These are phyloP conservation scores for Arctium minus DNA, from an alignment of 129 eudicot species.

Conservation along the genomic window DNA sequence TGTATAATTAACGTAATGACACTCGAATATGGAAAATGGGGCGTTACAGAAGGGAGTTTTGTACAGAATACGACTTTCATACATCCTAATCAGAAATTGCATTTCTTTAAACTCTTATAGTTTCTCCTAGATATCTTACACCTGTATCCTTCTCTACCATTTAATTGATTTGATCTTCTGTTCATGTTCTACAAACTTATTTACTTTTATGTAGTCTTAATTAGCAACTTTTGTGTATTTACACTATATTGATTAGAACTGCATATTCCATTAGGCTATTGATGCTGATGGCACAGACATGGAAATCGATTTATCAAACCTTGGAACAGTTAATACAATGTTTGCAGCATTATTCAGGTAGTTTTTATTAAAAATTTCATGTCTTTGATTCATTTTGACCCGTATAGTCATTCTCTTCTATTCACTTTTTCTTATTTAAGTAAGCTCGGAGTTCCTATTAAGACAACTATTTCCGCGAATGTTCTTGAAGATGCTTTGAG, in stretches of 20 bases:
- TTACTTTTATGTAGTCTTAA: no score
- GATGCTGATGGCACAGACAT: slow-evolving; percentile 92
- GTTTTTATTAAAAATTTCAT: not conserved
- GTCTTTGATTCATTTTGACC: not conserved
- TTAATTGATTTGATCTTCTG: no score
- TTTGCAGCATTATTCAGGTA: slow-evolving; percentile 97
- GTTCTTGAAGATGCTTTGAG: slow-evolving; percentile 96
- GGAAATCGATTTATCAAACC: slow-evolving; percentile 96
- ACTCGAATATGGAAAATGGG: no score
- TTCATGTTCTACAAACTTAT: no score
- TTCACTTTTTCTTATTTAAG: slow-evolving; percentile 34
- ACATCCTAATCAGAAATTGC: no score
- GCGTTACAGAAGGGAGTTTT: no score
- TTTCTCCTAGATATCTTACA: no score
- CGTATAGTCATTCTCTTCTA: slow-evolving; percentile 7
- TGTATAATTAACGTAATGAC: no score
- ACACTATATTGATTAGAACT: not conserved
- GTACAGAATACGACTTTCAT: no score
- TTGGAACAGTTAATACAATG: slow-evolving; percentile 95
- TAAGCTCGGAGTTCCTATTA: slow-evolving; percentile 98
- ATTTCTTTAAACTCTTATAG: no score
- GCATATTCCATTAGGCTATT: slow-evolving; percentile 54
- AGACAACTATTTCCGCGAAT: slow-evolving; percentile 93
- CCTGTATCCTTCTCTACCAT: no score
- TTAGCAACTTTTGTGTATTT: not conserved